phyloP scores from a whole-genome alignment of 176 grass and related monocot species.

The Leersia perrieri region DNA sequence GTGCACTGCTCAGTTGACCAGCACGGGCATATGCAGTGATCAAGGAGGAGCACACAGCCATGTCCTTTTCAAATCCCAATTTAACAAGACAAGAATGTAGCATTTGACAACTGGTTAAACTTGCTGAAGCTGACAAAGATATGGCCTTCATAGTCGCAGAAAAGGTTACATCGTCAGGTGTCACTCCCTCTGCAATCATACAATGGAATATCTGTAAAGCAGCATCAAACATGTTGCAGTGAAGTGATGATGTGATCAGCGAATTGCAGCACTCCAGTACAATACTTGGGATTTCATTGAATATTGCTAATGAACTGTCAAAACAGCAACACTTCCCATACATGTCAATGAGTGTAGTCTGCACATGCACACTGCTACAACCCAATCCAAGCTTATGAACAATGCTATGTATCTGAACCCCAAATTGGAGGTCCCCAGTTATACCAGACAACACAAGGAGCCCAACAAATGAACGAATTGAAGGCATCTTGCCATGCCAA shows the following conservation, averaged over 20 bases:
- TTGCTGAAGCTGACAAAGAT: conserved; percentile 27
- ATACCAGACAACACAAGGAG: conserved; percentile 23
- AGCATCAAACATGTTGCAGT: conserved; percentile 12
- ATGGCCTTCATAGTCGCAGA: conserved; percentile 33
- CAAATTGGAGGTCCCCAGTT: background rate
- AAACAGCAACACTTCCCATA: conserved; percentile 35
- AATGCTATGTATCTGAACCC: conserved; percentile 23
- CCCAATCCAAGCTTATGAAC: conserved; percentile 28
- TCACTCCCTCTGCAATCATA: conserved; percentile 31
- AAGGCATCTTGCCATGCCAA: conserved; percentile 28
- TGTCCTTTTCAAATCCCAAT: conserved; percentile 28
- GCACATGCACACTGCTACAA: conserved; percentile 11
- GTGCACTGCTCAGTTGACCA: conserved; percentile 11
- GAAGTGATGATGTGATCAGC: conserved; percentile 23
- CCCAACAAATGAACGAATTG: conserved; percentile 15
- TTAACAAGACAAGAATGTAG: conserved; percentile 30
- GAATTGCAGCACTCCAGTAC: conserved; percentile 36
- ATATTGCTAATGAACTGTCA: conserved; percentile 11
- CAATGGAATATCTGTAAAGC: conserved; percentile 2
- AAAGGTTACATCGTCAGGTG: conserved; percentile 35
- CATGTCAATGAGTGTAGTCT: conserved; percentile 36
- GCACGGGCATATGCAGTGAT: conserved; percentile 31
- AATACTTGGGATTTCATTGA: conserved; percentile 30
- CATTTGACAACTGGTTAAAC: conserved; percentile 23
- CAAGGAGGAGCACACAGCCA: conserved; percentile 38